Evolutionary conservation across 2,329 filamentous ascomycete genomes (phyloP).

Genomic region (Fusarium praegraminearum): DNA sequence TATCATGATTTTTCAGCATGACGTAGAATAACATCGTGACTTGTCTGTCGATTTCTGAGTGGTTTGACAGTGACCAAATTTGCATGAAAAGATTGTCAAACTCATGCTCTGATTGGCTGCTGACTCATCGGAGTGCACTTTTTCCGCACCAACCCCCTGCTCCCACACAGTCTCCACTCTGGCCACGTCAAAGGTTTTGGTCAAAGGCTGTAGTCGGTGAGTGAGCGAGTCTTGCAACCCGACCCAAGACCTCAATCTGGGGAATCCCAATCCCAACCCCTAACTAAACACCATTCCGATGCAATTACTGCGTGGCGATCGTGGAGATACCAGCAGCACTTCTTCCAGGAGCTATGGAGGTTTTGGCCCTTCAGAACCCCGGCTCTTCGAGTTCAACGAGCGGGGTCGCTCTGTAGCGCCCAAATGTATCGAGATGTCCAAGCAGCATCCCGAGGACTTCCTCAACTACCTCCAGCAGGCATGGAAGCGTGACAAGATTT

Average conservation of each 20-base stretch:
- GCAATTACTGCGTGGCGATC: slow-evolving; percentile 44
- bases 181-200: slow-evolving; percentile 40
- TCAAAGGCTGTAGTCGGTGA: slow-evolving; percentile 43
- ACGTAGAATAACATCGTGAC: slow-evolving; percentile 10
- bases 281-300: slow-evolving; percentile 38
- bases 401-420: slow-evolving; percentile 39
- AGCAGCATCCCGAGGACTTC: slow-evolving; percentile 38
- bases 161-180: slow-evolving; percentile 18
- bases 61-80: slow-evolving; percentile 21
- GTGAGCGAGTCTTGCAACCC: slow-evolving; percentile 35
- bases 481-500: slow-evolving; percentile 42
- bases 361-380: slow-evolving; percentile 38
- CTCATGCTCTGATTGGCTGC: slow-evolving; percentile 7
- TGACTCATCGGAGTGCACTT: slow-evolving; percentile 30
- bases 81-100: slow-evolving; percentile 22
- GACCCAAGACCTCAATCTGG: slow-evolving; percentile 29
- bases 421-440: slow-evolving; percentile 40
- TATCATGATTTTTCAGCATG: slow-evolving; percentile 5
- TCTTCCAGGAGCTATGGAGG: slow-evolving; percentile 42
- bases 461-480: slow-evolving; percentile 42
- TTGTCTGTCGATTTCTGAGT: slow-evolving; percentile 12
- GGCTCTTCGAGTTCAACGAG: slow-evolving; percentile 42
- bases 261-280: slow-evolving; percentile 26
- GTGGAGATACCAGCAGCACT: slow-evolving; percentile 43
- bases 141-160: slow-evolving; percentile 37